Evolutionary conservation across 116 monocot genomes (phyloP).

Genomic region (Cymodocea nodosa): DNA sequence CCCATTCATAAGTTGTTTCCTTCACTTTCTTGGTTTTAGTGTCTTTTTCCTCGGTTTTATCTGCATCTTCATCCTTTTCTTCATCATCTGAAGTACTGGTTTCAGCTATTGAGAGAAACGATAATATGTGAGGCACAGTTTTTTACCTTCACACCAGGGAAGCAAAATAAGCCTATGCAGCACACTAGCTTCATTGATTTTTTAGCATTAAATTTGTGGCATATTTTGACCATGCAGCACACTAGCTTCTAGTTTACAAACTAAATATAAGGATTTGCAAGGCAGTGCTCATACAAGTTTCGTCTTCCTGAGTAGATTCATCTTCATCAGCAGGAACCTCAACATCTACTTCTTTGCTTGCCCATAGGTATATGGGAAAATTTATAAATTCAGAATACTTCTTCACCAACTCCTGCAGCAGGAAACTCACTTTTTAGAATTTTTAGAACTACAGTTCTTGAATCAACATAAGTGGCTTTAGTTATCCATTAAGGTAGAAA

Average conservation of each 20-base stretch:
- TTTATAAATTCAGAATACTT: conserved; percentile 99
- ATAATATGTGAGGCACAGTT: neutral
- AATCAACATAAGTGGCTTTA: too few relatives aligned
- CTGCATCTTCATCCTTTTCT: conserved; percentile 46
- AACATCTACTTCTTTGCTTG: conserved; percentile 91
- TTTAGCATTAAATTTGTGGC: neutral
- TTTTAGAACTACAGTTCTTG: neutral
- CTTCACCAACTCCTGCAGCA: conserved; percentile 75
- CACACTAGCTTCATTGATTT: too few relatives aligned
- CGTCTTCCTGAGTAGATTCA: conserved; percentile 63
- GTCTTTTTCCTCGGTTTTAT: conserved; percentile 65
- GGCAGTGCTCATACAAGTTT: conserved; percentile 29
- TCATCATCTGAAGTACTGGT: conserved; percentile 48
- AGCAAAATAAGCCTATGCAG: too few relatives aligned
- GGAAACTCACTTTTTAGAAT: neutral
- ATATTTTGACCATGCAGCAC: neutral
- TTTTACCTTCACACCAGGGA: too few relatives aligned
- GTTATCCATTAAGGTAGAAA: too few relatives aligned
- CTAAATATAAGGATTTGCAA: neutral
- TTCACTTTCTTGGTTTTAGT: conserved; percentile 88
- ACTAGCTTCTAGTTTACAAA: neutral
- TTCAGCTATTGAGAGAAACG: conserved; percentile 35
- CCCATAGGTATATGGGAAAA: conserved; percentile 95
- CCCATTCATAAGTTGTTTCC: conserved; percentile 85
- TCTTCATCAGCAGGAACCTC: conserved; percentile 93